A percentile compares a stretch with the other conserved stretches of the same genome.
phyloP scores from a whole-genome alignment of 768 basidiomycete species.

The Trametes cubensis region DNA sequence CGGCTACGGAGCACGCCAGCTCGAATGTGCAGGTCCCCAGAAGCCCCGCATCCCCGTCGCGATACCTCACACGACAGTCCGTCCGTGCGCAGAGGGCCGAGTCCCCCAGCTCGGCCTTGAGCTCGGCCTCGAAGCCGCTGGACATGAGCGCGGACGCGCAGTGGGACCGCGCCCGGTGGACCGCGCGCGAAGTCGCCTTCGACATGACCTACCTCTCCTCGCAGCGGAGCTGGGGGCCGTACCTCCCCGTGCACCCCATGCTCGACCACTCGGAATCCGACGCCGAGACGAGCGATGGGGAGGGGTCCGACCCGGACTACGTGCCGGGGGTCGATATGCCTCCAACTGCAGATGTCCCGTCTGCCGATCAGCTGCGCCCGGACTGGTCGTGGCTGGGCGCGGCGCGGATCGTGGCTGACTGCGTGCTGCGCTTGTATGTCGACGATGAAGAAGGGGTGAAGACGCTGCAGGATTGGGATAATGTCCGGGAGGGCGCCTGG shows the following conservation, averaged over 20 bases:
- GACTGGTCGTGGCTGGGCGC: conserved; percentile 31
- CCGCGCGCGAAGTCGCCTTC: conserved; percentile 23
- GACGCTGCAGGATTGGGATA: conserved; percentile 10
- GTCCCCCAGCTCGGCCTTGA: too few species aligned
- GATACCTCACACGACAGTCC: neutral
- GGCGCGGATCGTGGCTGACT: conserved; percentile 19
- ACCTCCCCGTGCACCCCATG: conserved; percentile 11
- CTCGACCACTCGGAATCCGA: neutral
- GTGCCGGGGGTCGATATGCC: conserved; percentile 9
- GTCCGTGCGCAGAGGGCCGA: too few species aligned
- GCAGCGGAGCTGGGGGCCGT: conserved; percentile 30
- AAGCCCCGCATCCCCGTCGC: neutral
- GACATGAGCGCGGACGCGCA: conserved; percentile 20
- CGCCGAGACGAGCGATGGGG: neutral
- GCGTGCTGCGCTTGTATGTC: conserved; percentile 1
- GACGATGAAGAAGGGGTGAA: neutral
- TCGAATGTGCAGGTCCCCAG: too few species aligned
- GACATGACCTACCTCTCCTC: conserved; percentile 26
- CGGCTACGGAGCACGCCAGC: neutral
- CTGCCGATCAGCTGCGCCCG: conserved; percentile 23
- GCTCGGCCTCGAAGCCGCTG: neutral
- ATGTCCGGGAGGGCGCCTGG: conserved; percentile 17
- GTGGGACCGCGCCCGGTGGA: conserved; percentile 5
- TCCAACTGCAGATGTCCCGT: neutral
- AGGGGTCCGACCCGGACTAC: conserved; percentile 20